A percentile compares a stretch with the other conserved stretches of the same genome.
phyloP scores from a whole-genome alignment of 2,329 filamentous ascomycete genomes.

The Scytalidium lignicola region DNA sequence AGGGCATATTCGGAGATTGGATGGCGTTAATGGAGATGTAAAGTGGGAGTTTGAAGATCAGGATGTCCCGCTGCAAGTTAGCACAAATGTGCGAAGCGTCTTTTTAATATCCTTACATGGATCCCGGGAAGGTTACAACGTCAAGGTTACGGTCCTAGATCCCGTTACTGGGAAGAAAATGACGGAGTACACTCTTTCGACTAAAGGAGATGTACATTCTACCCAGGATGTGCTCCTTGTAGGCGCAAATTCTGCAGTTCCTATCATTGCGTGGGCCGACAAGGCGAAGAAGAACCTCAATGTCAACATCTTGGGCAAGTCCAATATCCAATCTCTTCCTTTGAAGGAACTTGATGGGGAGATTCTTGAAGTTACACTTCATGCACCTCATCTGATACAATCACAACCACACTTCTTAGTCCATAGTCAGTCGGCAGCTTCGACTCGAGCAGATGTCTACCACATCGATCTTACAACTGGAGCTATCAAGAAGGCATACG shows the following conservation, averaged over 20 bases:
- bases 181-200: constrained; percentile 66
- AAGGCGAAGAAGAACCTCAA: constrained; percentile 55
- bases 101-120: constrained; percentile 75
- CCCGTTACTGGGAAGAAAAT: constrained; percentile 65
- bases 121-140: constrained; percentile 62
- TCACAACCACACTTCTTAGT: constrained; percentile 80
- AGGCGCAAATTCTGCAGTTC: constrained; percentile 69
- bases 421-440: constrained; percentile 64
- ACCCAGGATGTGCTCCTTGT: constrained; percentile 66
- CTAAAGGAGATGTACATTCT: constrained; percentile 66
- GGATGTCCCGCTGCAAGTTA: constrained; percentile 68
- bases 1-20: constrained; percentile 63
- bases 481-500: constrained; percentile 71
- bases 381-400: constrained; percentile 67
- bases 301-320: constrained; percentile 63
- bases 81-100: constrained; percentile 64
- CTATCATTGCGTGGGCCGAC: constrained; percentile 73
- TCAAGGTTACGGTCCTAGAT: constrained; percentile 73
- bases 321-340: constrained; percentile 46
- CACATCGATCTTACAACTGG: constrained; percentile 70
- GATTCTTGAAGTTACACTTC: constrained; percentile 57
- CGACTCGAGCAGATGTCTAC: constrained; percentile 80
- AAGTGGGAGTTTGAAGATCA: constrained; percentile 74
- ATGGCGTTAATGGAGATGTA: constrained; percentile 65
- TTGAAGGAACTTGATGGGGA: constrained; percentile 41